phyloP scores from a whole-genome alignment of 2,329 filamentous ascomycete species.

The Gaeumannomyces sp. region DNA sequence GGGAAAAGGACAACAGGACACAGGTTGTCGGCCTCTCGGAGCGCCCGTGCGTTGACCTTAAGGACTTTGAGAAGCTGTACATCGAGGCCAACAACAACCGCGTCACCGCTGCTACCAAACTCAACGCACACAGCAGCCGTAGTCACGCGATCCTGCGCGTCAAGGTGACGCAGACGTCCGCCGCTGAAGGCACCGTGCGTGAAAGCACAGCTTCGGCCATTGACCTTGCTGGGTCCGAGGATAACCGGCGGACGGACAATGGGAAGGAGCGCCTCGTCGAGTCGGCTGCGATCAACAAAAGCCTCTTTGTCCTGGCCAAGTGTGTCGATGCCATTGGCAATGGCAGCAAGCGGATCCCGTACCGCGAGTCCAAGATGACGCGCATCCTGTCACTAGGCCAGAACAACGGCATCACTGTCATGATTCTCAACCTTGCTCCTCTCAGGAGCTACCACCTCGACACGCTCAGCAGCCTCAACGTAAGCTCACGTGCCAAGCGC shows the following conservation, averaged over 20 bases:
- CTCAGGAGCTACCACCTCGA: slow-evolving; percentile 90
- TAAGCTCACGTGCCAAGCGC: slow-evolving; percentile 91
- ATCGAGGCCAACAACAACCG: slow-evolving; percentile 89
- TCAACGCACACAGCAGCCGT: slow-evolving; percentile 84
- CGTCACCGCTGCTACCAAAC: slow-evolving; percentile 83
- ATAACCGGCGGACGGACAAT: slow-evolving; percentile 91
- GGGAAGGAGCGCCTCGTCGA: slow-evolving; percentile 89
- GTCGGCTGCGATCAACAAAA: slow-evolving; percentile 96
- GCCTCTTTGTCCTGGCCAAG: slow-evolving; percentile 86
- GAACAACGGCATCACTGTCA: slow-evolving; percentile 91
- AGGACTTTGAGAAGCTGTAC: slow-evolving; percentile 85
- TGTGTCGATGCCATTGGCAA: slow-evolving; percentile 90
- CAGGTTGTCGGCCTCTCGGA: slow-evolving; percentile 82
- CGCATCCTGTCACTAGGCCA: slow-evolving; percentile 86
- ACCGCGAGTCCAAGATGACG: slow-evolving; percentile 96
- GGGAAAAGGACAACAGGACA: slow-evolving; percentile 82
- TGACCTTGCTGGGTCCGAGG: slow-evolving; percentile 90
- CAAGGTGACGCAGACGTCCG: slow-evolving; percentile 72
- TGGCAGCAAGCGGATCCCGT: slow-evolving; percentile 73
- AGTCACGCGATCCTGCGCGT: slow-evolving; percentile 89
- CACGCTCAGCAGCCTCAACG: slow-evolving; percentile 87
- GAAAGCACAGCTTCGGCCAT: slow-evolving; percentile 89
- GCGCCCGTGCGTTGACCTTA: slow-evolving; percentile 72
- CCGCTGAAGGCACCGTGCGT: slow-evolving; percentile 47
- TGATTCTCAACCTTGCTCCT: slow-evolving; percentile 92